Evolutionary conservation across 2,329 filamentous ascomycete species (phyloP), one percentile per base, ranked within the genome.

Genomic region (Epichloe sp.): DNA sequence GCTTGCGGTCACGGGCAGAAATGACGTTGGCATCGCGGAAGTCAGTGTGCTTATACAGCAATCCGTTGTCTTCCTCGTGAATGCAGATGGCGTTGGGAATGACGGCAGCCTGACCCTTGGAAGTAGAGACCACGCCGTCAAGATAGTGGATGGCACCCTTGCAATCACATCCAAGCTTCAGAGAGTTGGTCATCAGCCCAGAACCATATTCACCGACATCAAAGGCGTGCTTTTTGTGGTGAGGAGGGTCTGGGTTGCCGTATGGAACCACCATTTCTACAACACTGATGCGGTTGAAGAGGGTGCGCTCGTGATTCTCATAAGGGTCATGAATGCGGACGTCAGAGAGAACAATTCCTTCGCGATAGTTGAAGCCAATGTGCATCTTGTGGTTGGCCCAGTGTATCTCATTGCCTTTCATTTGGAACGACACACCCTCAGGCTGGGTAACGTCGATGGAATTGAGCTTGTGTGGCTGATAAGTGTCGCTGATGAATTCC

Each of bases 191-290:
- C 56, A 76, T 81, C 54, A 79, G 72, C 2, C 82, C 83, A 6
- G 77, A 76, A 10, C 82, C 83, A 26, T 77, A 80, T 54, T 85
- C 80, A 3, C 83, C 83, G 42, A 86, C 76, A 56, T 86, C 83
- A 56, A 86, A 86, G 1, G 82, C 83, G 19, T 79, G 77, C 62
- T 86, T 86, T 86, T 79, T 72, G 38, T 80, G 79, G 62, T 79
- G 84, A 0, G 82, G 82, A 3, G 71, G 66, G 3, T 82, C 74
- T 5, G 78, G 78, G 56, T 85, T 81, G 3, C 73, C 80, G 56
- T 86, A 87, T 1, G 81, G 81, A 0, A 85, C 81, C 4, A 79
- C 77, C 85, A 88, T 88, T 62, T 88, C 85, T 52, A 77, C 78
- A 45, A 87, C 71, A 19, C 77, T 79, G 50, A 88, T 67, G 2